Evolutionary conservation across 179 eudicot species (phyloP).

Genomic region (Patellifolia procumbens): DNA sequence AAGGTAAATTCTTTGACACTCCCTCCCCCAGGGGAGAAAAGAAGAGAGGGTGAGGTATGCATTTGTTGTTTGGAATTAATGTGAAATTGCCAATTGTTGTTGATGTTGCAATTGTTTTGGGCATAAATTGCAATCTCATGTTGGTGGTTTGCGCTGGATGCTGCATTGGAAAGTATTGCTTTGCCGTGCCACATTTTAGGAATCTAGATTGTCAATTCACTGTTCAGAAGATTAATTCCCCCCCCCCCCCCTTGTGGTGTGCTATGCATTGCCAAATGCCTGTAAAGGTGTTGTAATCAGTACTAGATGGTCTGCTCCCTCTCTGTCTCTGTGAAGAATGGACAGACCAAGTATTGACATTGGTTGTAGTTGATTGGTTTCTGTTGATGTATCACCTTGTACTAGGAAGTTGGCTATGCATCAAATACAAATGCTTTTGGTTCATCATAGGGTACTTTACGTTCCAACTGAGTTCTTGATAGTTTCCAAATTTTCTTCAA

Average conservation of each 20-base stretch:
- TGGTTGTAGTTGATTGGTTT: neutral
- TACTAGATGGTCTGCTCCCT: neutral
- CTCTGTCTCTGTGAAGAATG: neutral
- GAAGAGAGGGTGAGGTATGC: neutral
- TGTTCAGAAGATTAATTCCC: neutral
- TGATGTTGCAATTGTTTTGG: neutral
- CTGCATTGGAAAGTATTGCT: neutral
- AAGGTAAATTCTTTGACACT: conserved; percentile 46
- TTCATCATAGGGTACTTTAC: neutral
- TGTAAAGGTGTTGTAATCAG: neutral
- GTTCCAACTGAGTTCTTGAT: neutral
- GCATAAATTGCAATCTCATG: neutral
- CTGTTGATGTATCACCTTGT: neutral
- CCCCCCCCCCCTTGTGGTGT: too few relatives aligned
- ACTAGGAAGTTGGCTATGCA: neutral
- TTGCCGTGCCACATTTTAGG: neutral
- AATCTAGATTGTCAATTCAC: neutral
- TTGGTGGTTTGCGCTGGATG: too few relatives aligned
- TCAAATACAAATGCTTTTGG: neutral
- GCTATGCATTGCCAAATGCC: neutral
- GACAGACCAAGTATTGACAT: neutral
- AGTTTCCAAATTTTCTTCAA: neutral
- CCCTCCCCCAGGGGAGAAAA: too few relatives aligned
- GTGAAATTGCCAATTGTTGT: neutral
- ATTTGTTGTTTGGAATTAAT: neutral